A percentile compares a stretch with the other conserved stretches of the same genome.
These are phyloP conservation scores for Penicillium nordicum DNA, from an alignment of 2,329 filamentous ascomycete genomes.

Conservation along the genomic window DNA sequence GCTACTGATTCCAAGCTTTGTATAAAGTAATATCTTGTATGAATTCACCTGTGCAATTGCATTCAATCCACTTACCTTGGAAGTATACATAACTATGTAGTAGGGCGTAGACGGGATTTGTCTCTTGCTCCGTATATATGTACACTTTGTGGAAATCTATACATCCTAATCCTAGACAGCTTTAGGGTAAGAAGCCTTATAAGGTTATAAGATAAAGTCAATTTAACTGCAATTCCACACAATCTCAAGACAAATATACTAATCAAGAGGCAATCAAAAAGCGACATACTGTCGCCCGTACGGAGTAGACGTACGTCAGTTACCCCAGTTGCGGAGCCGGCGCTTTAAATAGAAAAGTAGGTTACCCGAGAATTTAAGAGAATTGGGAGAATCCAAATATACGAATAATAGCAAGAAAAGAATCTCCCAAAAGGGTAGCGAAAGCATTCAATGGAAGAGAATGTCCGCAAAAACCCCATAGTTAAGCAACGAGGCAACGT, in stretches of 20 bases:
- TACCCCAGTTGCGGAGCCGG: slow-evolving; percentile 17
- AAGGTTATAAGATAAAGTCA: background rate
- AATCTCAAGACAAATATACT: background rate
- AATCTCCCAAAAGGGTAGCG: background rate
- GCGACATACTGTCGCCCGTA: background rate
- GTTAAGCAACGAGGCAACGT: slow-evolving; percentile 21
- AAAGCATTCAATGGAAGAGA: background rate
- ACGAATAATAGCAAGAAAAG: background rate
- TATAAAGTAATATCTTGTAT: background rate
- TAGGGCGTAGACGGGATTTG: too few relatives aligned
- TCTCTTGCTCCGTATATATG: background rate
- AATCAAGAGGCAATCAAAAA: background rate
- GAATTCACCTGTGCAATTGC: too few relatives aligned
- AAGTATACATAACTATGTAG: too few relatives aligned
- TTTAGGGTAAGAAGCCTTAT: background rate
- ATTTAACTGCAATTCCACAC: background rate
- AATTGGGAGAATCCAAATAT: background rate
- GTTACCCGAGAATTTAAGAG: background rate
- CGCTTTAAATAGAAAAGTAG: background rate
- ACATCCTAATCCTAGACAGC: background rate
- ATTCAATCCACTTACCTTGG: too few relatives aligned
- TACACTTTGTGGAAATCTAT: background rate
- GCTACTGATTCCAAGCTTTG: background rate
- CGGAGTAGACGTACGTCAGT: slow-evolving; percentile 18
- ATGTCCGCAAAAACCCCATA: background rate